phyloP scores from a whole-genome alignment of 768 basidiomycete genomes.

The Clathrus columnatus region DNA sequence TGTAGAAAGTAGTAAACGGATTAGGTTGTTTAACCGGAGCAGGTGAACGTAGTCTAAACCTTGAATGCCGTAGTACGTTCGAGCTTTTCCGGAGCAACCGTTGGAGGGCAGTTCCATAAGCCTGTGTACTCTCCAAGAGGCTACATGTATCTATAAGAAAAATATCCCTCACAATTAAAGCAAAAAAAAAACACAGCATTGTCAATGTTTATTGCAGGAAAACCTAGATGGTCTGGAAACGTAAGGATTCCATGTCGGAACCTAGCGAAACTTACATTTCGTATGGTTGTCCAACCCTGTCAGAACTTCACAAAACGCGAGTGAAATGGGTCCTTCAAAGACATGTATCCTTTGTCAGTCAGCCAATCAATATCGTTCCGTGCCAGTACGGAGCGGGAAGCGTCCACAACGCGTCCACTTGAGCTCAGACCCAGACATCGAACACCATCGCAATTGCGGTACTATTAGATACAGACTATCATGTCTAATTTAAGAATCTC shows the following conservation, averaged over 20 bases:
- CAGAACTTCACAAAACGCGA: background rate
- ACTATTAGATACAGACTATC: too few relatives aligned
- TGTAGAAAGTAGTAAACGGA: background rate
- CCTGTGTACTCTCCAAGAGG: slow-evolving; percentile 15
- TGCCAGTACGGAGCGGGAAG: too few relatives aligned
- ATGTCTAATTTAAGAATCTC: too few relatives aligned
- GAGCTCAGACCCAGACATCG: too few relatives aligned
- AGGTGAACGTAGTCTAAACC: slow-evolving; percentile 19
- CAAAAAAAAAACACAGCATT: background rate
- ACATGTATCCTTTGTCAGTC: too few relatives aligned
- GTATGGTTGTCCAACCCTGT: background rate
- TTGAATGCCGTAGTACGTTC: slow-evolving; percentile 24
- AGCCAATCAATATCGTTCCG: too few relatives aligned
- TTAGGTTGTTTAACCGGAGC: background rate
- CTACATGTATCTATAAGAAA: slow-evolving; percentile 12
- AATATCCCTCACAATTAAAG: background rate
- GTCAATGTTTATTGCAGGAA: background rate
- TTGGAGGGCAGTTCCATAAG: slow-evolving; percentile 16
- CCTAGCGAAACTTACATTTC: background rate
- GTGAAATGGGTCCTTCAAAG: background rate
- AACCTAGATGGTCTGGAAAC: background rate
- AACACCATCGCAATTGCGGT: too few relatives aligned
- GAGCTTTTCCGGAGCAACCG: slow-evolving; percentile 18
- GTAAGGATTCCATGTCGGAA: too few relatives aligned
- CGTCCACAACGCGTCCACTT: too few relatives aligned